Conservation (phyloP, 768 basidiomycete species). For the Lactarius psammicola region DNA sequence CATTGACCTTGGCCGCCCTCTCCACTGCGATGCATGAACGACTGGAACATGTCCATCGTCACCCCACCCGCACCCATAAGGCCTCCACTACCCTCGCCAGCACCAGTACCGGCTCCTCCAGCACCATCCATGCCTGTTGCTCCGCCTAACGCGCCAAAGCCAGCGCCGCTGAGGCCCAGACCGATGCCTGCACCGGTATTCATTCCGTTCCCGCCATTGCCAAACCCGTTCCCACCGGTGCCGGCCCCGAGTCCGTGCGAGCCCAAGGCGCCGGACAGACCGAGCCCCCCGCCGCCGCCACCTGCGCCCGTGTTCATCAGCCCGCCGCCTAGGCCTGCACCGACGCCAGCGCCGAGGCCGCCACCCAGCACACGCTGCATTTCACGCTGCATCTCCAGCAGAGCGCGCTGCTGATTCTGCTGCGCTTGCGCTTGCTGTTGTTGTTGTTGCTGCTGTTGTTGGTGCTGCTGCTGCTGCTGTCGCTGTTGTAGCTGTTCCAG, state of each 20-base stretch:
- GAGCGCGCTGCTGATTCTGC: slow-evolving; percentile 20
- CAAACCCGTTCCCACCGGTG: neutral
- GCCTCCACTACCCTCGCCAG: neutral
- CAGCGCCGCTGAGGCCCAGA: neutral
- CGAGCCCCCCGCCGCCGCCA: slow-evolving; percentile 10
- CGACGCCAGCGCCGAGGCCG: slow-evolving; percentile 20
- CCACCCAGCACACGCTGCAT: slow-evolving; percentile 22
- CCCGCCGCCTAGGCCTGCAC: slow-evolving; percentile 11
- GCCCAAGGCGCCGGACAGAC: slow-evolving; percentile 14
- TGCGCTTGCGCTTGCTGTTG: slow-evolving; percentile 15
- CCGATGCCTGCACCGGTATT: slow-evolving; percentile 9
- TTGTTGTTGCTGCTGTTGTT: slow-evolving; percentile 11
- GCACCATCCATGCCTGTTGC: neutral
- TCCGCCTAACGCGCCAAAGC: slow-evolving; percentile 12
- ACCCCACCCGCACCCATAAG: slow-evolving; percentile 10
- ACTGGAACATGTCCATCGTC: slow-evolving; percentile 24
- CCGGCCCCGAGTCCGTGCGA: neutral
- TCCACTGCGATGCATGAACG: slow-evolving; percentile 26
- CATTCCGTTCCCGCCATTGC: slow-evolving; percentile 7
- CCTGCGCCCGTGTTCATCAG: slow-evolving; percentile 14
- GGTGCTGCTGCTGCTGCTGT: slow-evolving; percentile 14
- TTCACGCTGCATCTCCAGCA: slow-evolving; percentile 21
- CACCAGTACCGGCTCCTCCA: neutral
- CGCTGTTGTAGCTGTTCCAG: slow-evolving; percentile 16
- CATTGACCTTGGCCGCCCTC: slow-evolving; percentile 22